phyloP scores from a whole-genome alignment of 768 basidiomycete genomes.

The Kwoniella sp. region DNA sequence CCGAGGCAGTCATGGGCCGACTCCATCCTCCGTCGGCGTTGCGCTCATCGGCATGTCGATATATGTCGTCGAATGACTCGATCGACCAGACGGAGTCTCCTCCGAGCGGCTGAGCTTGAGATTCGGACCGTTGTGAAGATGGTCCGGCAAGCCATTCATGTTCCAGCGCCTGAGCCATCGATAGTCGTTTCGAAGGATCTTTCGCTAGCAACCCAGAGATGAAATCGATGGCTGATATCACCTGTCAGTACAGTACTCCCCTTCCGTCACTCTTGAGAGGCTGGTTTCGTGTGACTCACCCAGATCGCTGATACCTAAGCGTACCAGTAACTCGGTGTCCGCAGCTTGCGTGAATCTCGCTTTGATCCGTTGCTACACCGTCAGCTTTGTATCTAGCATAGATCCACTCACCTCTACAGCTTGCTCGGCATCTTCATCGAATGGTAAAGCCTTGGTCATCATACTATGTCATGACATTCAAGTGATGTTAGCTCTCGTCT shows the following conservation, averaged over 20 bases:
- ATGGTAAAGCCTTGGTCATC: conserved; percentile 76
- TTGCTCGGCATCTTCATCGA: conserved; percentile 72
- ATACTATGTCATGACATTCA: conserved; percentile 57
- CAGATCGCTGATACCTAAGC: conserved; percentile 58
- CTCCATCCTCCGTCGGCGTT: conserved; percentile 18
- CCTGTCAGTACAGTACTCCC: conserved; percentile 3
- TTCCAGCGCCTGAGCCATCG: conserved; percentile 66
- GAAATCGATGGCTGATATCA: conserved; percentile 65
- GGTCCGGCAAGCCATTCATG: conserved; percentile 73
- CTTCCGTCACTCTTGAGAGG: background rate
- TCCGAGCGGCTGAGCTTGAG: conserved; percentile 28
- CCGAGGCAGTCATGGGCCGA: conserved; percentile 33
- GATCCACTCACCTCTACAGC: conserved; percentile 60
- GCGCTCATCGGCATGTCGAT: conserved; percentile 3
- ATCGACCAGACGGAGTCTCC: conserved; percentile 45
- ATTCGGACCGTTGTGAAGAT: conserved; percentile 27
- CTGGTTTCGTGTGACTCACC: conserved; percentile 62
- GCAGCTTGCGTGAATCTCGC: conserved; percentile 55
- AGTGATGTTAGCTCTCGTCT: background rate
- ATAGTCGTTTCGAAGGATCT: conserved; percentile 71
- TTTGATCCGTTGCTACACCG: conserved; percentile 46
- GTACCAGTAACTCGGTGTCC: conserved; percentile 65
- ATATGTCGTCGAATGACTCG: conserved; percentile 40
- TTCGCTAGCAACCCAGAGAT: conserved; percentile 67
- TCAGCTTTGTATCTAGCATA: conserved; percentile 24